Percentiles rank a stretch among this genome's conserved stretches.
Conservation (phyloP, 176 grass and related monocot species). For the Paspalum notatum region DNA sequence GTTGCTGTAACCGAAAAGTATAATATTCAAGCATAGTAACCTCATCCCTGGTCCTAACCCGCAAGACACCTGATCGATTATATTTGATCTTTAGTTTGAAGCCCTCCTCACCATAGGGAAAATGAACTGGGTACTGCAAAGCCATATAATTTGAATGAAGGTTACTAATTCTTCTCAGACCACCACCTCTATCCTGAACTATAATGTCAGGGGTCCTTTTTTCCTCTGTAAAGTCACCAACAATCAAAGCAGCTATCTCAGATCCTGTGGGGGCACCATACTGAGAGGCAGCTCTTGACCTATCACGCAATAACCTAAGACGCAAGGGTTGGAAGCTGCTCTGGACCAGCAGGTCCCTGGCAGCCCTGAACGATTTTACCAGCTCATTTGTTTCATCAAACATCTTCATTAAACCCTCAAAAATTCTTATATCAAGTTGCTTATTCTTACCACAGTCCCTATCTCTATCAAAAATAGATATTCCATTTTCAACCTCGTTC, state of each 20-base stretch:
- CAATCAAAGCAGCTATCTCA: conserved; percentile 6
- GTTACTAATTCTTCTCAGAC: conserved; percentile 1
- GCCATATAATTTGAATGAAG: conserved; percentile 14
- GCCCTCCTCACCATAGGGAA: neutral
- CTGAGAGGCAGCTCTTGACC: neutral
- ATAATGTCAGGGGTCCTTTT: neutral
- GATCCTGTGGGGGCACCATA: neutral
- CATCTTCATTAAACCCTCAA: neutral
- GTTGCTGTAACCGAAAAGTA: neutral
- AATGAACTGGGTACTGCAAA: neutral
- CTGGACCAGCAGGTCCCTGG: neutral
- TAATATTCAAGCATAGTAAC: conserved; percentile 9
- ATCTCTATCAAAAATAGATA: conserved; percentile 16
- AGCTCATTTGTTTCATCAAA: neutral
- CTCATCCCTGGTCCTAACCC: neutral
- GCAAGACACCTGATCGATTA: neutral
- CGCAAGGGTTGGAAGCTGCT: neutral
- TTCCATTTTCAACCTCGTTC: conserved; percentile 1
- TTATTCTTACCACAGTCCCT: neutral
- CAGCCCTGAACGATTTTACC: neutral
- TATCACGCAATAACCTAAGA: neutral
- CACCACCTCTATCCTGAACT: neutral
- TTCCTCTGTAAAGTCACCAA: neutral
- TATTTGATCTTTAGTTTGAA: neutral
- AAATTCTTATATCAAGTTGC: neutral